These are phyloP conservation scores for Globisporangium echinulatum DNA, from an alignment of 352 stramenopile species.

Conservation along the genomic window DNA sequence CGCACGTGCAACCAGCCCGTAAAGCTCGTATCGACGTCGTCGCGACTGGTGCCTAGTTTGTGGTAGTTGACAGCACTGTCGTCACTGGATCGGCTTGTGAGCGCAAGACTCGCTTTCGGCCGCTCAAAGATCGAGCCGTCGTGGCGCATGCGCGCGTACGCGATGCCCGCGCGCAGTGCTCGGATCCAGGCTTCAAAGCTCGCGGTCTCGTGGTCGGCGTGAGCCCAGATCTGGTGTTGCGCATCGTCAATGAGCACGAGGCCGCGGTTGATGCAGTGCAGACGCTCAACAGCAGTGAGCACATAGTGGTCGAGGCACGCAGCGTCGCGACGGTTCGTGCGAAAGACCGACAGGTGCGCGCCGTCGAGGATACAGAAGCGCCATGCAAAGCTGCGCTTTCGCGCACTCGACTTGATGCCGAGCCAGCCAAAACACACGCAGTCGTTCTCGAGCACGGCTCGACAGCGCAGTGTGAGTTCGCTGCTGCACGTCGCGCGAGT, in stretches of 20 bases:
- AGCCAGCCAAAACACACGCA: slow-evolving; percentile 30
- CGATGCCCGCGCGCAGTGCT: slow-evolving; percentile 16
- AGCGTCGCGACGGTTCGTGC: slow-evolving; percentile 8
- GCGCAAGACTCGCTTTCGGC: not conserved
- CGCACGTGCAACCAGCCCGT: slow-evolving; percentile 28
- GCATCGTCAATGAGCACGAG: slow-evolving; percentile 25
- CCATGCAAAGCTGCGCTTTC: slow-evolving; percentile 28
- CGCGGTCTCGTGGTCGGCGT: slow-evolving; percentile 21
- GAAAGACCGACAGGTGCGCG: slow-evolving; percentile 22
- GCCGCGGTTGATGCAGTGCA: slow-evolving; percentile 36
- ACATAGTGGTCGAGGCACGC: slow-evolving; percentile 10
- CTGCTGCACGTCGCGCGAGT: not conserved
- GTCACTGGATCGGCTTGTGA: not conserved
- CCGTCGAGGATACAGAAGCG: slow-evolving; percentile 42
- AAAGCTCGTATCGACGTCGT: slow-evolving; percentile 10
- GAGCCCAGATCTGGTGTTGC: slow-evolving; percentile 27
- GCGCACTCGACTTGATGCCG: slow-evolving; percentile 17
- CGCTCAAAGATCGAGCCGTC: slow-evolving; percentile 21
- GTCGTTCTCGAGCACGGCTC: slow-evolving; percentile 10
- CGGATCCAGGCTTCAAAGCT: slow-evolving; percentile 36
- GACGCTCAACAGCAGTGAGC: slow-evolving; percentile 26
- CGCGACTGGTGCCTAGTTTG: slow-evolving; percentile 1
- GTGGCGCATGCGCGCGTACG: slow-evolving; percentile 5
- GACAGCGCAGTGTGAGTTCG: not conserved
- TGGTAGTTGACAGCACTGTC: not conserved